Conservation (phyloP, 1,139 yeast genomes). For the Magnusiomyces suaveolens region DNA sequence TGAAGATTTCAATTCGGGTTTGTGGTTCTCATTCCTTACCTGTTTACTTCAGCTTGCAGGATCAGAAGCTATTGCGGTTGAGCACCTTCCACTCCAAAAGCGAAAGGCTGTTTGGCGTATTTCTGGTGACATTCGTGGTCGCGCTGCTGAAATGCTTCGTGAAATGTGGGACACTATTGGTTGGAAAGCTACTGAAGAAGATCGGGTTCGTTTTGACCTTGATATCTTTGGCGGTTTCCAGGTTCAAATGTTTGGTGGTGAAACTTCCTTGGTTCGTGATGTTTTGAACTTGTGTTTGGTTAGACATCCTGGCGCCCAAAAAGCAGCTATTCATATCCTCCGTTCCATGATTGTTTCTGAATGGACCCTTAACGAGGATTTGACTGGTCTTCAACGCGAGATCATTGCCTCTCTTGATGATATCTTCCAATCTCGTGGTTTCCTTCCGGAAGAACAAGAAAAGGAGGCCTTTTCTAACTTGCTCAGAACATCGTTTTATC, state of each 20-base stretch:
- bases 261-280: conserved; percentile 54
- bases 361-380: conserved; percentile 48
- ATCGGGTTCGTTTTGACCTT: conserved; percentile 51
- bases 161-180: conserved; percentile 70
- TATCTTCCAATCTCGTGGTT: conserved; percentile 49
- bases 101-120: conserved; percentile 59
- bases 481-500: conserved; percentile 40
- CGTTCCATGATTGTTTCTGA: conserved; percentile 68
- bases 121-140: conserved; percentile 53
- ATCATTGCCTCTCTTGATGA: conserved; percentile 47
- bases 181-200: conserved; percentile 55
- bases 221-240: conserved; percentile 64
- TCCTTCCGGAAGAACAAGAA: conserved; percentile 44
- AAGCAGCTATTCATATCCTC: conserved; percentile 55
- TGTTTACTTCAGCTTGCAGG: conserved; percentile 51
- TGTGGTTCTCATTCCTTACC: conserved; percentile 46
- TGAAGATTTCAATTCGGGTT: conserved; percentile 48
- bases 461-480: conserved; percentile 46
- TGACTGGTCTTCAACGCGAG: conserved; percentile 55
- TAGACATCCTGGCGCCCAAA: conserved; percentile 52
- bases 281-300: conserved; percentile 63
- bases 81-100: conserved; percentile 49
- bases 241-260: conserved; percentile 50
- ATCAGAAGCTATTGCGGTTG: conserved; percentile 28
- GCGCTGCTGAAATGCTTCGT: conserved; percentile 48